Evolutionary conservation across 31 red algal genomes (phyloP), one percentile per base, ranked within the genome.

Genomic region (Bonnemaisonia californica): DNA sequence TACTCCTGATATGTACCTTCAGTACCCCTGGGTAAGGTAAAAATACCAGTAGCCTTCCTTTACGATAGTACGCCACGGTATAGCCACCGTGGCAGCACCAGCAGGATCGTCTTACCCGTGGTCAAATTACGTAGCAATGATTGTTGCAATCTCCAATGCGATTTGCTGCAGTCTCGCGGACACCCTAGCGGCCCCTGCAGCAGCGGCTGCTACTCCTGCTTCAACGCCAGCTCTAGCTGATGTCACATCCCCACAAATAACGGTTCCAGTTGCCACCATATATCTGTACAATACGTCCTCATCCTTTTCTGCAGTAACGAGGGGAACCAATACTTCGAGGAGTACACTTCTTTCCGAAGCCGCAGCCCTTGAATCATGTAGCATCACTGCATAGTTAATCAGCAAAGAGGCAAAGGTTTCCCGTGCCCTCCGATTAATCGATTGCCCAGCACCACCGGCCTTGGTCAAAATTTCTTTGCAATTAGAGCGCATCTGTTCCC

Each of bases 381-480:
- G 69, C 41, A 73, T 80, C 37, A 89, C 68, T 0, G 89, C 88
- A 60, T 96, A 96, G 67, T 96, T 96, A 31, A 89, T 79, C 13
- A 92, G 27, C 33, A 96, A 59, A 40, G 85, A 84, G 1, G 84
- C 72, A 86, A 86, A 89, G 26, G 84, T 85, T 33, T 92, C 89
- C 23, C 94, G 71, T 33, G 85, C 84, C 3, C 76, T 38, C 34
- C 77, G 68, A 51, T 87, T 80, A 2, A 21, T 58, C 54, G 40
- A 61, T 9, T 47, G 40, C 1, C 71, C 19, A 58, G 81, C 80
- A 60, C 57, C 65, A 18, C 62, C 41, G 5, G 56, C 65, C 5
- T 80, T 57, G 1, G 54, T 39, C n/a, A 94, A 31, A 85, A 94
- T 85, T 41, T 68, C 57, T 13, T 57, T 56, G 32, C 38, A 21